Evolutionary conservation across 2,329 filamentous ascomycete species (phyloP).

Genomic region (Trichophaea hybrida): DNA sequence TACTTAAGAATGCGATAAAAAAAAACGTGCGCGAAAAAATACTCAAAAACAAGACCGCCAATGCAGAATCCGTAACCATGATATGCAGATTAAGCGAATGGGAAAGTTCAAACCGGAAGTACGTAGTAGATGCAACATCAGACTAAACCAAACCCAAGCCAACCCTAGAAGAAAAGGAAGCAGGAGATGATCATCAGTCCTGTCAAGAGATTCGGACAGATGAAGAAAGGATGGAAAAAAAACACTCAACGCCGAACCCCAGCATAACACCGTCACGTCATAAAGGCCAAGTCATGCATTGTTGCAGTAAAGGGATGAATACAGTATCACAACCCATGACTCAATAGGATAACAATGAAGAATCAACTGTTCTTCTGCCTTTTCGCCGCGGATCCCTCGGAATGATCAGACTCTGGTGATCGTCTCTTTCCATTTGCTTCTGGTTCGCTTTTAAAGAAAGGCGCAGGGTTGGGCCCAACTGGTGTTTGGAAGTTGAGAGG

Average conservation of each 20-base stretch:
- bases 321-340: not conserved
- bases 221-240: not conserved
- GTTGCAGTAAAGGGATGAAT: not conserved
- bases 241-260: not conserved
- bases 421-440: conserved; percentile 20
- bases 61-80: not conserved
- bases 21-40: conserved; percentile 5
- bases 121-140: not conserved
- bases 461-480: conserved; percentile 21
- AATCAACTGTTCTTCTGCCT: not conserved
- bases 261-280: not conserved
- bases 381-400: conserved; percentile 15
- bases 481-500: conserved; percentile 84
- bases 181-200: too few species aligned
- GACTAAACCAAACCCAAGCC: not conserved
- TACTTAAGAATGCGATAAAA: not conserved
- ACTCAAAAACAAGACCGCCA: conserved; percentile 6
- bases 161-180: not conserved
- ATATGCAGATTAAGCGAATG: not conserved
- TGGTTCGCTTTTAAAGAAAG: conserved; percentile 19
- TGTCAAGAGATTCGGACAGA: not conserved
- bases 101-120: not conserved
- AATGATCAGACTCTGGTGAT: conserved; percentile 18
- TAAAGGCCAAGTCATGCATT: not conserved
- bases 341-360: not conserved